Evolutionary conservation across 2,329 filamentous ascomycete species (phyloP).

Genomic region (Daldinia sp.): DNA sequence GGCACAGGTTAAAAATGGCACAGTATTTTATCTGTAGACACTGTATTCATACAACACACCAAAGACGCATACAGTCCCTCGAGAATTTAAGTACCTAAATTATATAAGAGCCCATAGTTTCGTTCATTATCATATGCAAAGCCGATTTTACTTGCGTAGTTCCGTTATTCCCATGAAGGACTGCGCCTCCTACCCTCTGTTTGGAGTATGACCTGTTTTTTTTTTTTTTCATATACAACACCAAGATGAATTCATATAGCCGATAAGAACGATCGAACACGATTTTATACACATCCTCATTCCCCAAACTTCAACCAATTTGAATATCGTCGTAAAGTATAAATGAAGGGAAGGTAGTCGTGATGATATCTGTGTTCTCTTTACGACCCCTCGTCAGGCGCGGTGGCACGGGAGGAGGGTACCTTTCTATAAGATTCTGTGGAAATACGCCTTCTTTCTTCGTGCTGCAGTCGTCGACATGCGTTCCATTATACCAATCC

Average conservation of each 20-base stretch:
- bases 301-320: too few species aligned
- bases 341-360: not conserved
- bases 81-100: too few species aligned
- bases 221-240: too few species aligned
- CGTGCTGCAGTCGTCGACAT: constrained; percentile 57
- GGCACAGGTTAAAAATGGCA: not conserved
- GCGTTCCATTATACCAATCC: not conserved
- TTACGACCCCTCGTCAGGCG: constrained; percentile 80
- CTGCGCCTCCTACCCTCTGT: not conserved
- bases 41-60: not conserved
- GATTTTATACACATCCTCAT: not conserved
- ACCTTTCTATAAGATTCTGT: constrained; percentile 95
- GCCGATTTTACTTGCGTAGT: not conserved
- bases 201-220: not conserved
- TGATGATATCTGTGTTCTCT: constrained; percentile 49
- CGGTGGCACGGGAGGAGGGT: constrained; percentile 87
- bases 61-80: not conserved
- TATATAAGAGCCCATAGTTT: not conserved
- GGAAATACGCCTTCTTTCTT: constrained; percentile 90
- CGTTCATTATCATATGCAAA: not conserved
- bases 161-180: too few species aligned
- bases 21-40: not conserved
- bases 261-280: not conserved
- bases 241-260: not conserved
- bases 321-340: not conserved